phyloP scores from a whole-genome alignment of 257 asterid species.

The Primulina eburnea region DNA sequence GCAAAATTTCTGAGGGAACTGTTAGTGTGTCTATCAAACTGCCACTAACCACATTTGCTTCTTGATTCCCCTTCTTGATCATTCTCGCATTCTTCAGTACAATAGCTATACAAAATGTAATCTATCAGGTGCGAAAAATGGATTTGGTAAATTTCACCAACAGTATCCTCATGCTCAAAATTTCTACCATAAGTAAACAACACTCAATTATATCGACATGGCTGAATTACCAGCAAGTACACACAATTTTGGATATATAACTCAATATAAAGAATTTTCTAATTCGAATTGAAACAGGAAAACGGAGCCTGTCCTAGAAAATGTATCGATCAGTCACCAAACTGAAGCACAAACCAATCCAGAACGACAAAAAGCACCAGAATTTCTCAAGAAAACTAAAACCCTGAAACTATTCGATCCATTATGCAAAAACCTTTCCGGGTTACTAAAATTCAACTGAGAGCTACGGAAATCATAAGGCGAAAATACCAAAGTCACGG shows the following conservation, averaged over 20 bases:
- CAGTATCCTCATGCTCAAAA: too few relatives aligned
- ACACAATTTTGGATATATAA: too few relatives aligned
- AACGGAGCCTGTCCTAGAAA: not conserved
- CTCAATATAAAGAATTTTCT: too few relatives aligned
- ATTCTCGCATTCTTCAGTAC: constrained; percentile 83
- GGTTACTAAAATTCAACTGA: not conserved
- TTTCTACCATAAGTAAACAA: too few relatives aligned
- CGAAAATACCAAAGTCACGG: constrained; percentile 53
- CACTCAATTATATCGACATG: too few relatives aligned
- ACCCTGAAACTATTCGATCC: constrained; percentile 14
- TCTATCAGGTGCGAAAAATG: constrained; percentile 13
- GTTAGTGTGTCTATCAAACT: constrained; percentile 68
- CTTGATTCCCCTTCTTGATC: constrained; percentile 59
- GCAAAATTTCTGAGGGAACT: constrained; percentile 68
- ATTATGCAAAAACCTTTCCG: constrained; percentile 3
- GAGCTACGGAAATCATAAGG: constrained; percentile 5
- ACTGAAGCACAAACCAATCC: constrained; percentile 21
- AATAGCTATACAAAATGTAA: constrained; percentile 47
- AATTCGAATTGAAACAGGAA: not conserved
- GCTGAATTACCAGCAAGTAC: too few relatives aligned
- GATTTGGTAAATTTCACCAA: not conserved
- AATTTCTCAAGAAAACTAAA: constrained; percentile 5
- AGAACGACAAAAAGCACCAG: constrained; percentile 11
- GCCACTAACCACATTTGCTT: constrained; percentile 53
- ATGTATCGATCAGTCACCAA: constrained; percentile 20